Conservation (phyloP, 2,329 filamentous ascomycete species). For the Sordariomycetes sp. region DNA sequence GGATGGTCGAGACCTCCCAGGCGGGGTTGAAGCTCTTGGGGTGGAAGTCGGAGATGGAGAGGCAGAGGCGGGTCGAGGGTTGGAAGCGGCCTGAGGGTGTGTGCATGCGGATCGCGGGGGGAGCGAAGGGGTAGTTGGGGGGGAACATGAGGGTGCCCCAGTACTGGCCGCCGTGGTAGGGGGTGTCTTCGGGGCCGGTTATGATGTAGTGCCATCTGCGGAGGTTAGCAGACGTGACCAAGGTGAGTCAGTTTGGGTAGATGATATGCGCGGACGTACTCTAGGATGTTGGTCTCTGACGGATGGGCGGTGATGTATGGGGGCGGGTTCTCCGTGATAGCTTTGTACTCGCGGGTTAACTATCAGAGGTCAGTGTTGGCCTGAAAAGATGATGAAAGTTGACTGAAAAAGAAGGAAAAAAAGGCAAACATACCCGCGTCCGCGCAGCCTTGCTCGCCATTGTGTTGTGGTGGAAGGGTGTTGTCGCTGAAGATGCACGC, state of each 20-base stretch:
- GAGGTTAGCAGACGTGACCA: constrained; percentile 7
- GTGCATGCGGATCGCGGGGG: constrained; percentile 97
- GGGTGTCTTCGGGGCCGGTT: constrained; percentile 85
- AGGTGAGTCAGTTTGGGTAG: neutral
- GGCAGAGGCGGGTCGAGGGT: constrained; percentile 78
- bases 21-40: constrained; percentile 96
- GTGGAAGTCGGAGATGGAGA: constrained; percentile 95
- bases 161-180: constrained; percentile 91
- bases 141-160: constrained; percentile 97
- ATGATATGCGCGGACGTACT: constrained; percentile 38
- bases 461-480: constrained; percentile 7
- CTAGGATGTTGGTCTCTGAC: constrained; percentile 81
- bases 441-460: constrained; percentile 65
- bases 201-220: constrained; percentile 85
- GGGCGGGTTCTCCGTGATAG: constrained; percentile 60
- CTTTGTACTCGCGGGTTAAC: constrained; percentile 51
- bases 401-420: no score
- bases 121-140: constrained; percentile 91
- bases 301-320: constrained; percentile 84
- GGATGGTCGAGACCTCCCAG: constrained; percentile 94
- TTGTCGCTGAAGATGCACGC: neutral
- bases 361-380: constrained; percentile 11
- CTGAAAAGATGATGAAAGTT: neutral
- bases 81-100: constrained; percentile 94
- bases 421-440: constrained; percentile 40